Conservation (phyloP, 805 yeast genomes). For the Teunomyces aglyptinius region DNA sequence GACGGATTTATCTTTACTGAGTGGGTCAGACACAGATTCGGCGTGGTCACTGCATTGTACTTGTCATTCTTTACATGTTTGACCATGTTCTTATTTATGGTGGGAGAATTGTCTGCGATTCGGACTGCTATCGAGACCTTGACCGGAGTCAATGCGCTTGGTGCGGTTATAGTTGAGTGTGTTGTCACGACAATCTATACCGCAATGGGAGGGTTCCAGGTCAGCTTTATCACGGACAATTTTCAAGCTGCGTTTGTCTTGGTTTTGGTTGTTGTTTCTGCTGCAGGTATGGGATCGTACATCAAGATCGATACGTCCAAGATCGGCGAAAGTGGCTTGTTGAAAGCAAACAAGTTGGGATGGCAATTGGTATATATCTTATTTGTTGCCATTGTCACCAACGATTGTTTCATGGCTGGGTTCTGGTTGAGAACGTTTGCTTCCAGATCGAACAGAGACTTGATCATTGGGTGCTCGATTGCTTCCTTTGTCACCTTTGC, state of each 20-base stretch:
- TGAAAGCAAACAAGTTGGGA: slow-evolving; percentile 68
- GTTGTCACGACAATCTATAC: slow-evolving; percentile 86
- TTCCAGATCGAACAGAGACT: slow-evolving; percentile 70
- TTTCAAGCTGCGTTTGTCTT: slow-evolving; percentile 77
- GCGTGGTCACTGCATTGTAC: slow-evolving; percentile 67
- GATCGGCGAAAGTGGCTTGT: slow-evolving; percentile 63
- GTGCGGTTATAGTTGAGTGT: slow-evolving; percentile 81
- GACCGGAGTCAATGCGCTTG: slow-evolving; percentile 76
- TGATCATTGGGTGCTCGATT: slow-evolving; percentile 69
- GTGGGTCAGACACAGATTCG: slow-evolving; percentile 88
- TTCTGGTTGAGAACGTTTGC: slow-evolving; percentile 96
- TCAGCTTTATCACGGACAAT: slow-evolving; percentile 84
- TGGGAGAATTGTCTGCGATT: slow-evolving; percentile 81
- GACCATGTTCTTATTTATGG: slow-evolving; percentile 83
- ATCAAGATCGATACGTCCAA: slow-evolving; percentile 61
- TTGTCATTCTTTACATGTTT: slow-evolving; percentile 78
- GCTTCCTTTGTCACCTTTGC: slow-evolving; percentile 67
- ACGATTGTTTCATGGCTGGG: slow-evolving; percentile 86
- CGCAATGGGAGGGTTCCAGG: slow-evolving; percentile 82
- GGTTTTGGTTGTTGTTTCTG: slow-evolving; percentile 63
- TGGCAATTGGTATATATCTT: slow-evolving; percentile 88
- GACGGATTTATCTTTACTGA: slow-evolving; percentile 89
- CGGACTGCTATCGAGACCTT: slow-evolving; percentile 72
- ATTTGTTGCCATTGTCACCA: slow-evolving; percentile 82
- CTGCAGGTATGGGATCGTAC: slow-evolving; percentile 75